Evolutionary conservation across 495 filamentous ascomycete species (phyloP).

Genomic region (Daldinia grandis): DNA sequence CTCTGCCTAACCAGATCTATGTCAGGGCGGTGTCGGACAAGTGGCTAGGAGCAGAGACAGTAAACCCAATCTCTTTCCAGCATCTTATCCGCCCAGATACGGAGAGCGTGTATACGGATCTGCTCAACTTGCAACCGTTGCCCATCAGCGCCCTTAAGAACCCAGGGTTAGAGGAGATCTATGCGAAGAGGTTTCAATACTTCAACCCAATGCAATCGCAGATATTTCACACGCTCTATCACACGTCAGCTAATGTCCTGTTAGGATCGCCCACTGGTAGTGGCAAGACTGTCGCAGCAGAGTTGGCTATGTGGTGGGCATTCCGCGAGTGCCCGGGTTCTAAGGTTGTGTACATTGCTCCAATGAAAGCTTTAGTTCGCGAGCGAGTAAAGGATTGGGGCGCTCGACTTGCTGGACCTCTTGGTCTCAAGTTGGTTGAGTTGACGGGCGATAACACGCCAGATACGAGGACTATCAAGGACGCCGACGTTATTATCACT

Average conservation of each 20-base stretch:
- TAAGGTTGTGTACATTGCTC: slow-evolving; percentile 98
- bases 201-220: slow-evolving; percentile 99
- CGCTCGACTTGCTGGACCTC: slow-evolving; percentile 78
- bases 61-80: slow-evolving; percentile 94
- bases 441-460: slow-evolving; percentile 98
- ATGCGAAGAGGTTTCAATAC: slow-evolving; percentile 85
- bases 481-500: slow-evolving; percentile 98
- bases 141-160: slow-evolving; percentile 90
- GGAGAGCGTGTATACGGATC: slow-evolving; percentile 94
- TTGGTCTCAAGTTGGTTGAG: slow-evolving; percentile 93
- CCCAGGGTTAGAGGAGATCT: slow-evolving; percentile 84
- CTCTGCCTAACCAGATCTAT: slow-evolving; percentile 93
- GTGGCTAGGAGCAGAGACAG: slow-evolving; percentile 97
- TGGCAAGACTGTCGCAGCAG: slow-evolving; percentile 95
- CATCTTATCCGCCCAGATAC: slow-evolving; percentile 97
- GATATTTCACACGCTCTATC: slow-evolving; percentile 94
- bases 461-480: slow-evolving; percentile 90
- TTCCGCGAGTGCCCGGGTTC: slow-evolving; percentile 95
- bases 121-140: slow-evolving; percentile 90
- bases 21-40: slow-evolving; percentile 92
- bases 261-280: slow-evolving; percentile 97
- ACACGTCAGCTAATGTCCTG: slow-evolving; percentile 88
- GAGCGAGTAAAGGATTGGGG: slow-evolving; percentile 97
- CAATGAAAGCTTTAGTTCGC: slow-evolving; percentile 98
- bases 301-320: slow-evolving; percentile 99